phyloP scores from a whole-genome alignment of 306 rosid species.

The Betula pendula region DNA sequence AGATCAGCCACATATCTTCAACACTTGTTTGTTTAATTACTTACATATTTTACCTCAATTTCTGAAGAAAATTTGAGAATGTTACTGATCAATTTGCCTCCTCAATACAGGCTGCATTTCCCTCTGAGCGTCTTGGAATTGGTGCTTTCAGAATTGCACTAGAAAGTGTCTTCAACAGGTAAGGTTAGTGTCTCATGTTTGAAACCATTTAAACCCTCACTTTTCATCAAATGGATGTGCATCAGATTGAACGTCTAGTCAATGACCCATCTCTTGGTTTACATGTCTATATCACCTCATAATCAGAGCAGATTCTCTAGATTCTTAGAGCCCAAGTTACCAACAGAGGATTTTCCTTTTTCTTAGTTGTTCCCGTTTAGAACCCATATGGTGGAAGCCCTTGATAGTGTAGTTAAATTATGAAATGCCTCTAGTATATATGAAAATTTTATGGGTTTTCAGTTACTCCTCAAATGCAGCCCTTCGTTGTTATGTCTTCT shows the following conservation, averaged over 20 bases:
- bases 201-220: not conserved
- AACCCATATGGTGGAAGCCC: not conserved
- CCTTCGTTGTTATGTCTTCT: not conserved
- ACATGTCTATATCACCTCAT: not conserved
- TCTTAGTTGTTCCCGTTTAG: not conserved
- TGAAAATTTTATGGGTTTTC: not conserved
- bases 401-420: not conserved
- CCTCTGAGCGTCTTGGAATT: constrained; percentile 87
- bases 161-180: constrained; percentile 84
- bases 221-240: not conserved
- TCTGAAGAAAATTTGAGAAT: not conserved
- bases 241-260: not conserved
- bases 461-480: not conserved
- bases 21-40: not conserved
- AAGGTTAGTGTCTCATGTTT: constrained; percentile 27
- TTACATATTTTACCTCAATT: not conserved
- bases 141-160: constrained; percentile 95
- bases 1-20: too few relatives aligned
- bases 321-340: not conserved
- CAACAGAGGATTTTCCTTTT: not conserved
- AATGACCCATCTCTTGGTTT: not conserved
- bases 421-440: not conserved
- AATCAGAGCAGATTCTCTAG: not conserved
- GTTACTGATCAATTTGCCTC: not conserved
- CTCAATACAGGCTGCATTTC: constrained; percentile 68